Evolutionary conservation across 164 flowering plant species (phyloP).

Genomic region (Dillenia suffruticosa): DNA sequence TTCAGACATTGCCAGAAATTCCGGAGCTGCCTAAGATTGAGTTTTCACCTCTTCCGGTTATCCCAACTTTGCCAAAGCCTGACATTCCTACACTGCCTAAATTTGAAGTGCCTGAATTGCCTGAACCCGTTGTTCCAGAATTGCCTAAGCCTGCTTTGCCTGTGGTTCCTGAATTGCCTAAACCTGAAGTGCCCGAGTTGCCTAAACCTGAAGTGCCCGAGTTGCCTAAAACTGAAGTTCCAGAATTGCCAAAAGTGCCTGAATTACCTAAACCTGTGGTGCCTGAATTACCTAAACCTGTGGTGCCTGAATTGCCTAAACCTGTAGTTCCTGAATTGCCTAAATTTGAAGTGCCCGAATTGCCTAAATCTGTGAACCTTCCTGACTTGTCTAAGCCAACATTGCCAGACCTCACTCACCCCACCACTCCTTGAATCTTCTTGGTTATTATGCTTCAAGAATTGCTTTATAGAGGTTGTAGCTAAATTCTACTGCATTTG

Average conservation of each 20-base stretch:
- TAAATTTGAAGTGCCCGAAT: too few relatives aligned
- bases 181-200: too few relatives aligned
- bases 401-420: not conserved
- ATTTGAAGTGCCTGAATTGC: slow-evolving; percentile 3
- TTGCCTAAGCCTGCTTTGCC: too few relatives aligned
- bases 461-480: too few relatives aligned
- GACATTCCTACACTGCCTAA: not conserved
- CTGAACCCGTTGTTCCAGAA: not conserved
- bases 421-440: not conserved
- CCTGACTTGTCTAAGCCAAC: slow-evolving; percentile 4
- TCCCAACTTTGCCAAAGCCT: slow-evolving; percentile 4
- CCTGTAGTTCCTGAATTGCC: too few relatives aligned
- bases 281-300: not conserved
- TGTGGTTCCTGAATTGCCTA: too few relatives aligned
- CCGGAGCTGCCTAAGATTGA: slow-evolving; percentile 7
- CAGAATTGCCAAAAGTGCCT: not conserved
- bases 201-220: not conserved
- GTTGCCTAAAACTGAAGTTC: slow-evolving; percentile 4
- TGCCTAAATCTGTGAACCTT: not conserved
- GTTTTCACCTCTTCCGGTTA: not conserved
- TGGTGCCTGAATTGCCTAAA: slow-evolving; percentile 3
- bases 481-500: not conserved
- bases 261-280: not conserved
- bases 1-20: not conserved
- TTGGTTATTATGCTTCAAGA: too few relatives aligned